Percentiles rank a stretch among this genome's conserved stretches.
Evolutionary conservation across 371 early-diverging fungal species (phyloP).

Genomic region (Rhizopus delemar): DNA sequence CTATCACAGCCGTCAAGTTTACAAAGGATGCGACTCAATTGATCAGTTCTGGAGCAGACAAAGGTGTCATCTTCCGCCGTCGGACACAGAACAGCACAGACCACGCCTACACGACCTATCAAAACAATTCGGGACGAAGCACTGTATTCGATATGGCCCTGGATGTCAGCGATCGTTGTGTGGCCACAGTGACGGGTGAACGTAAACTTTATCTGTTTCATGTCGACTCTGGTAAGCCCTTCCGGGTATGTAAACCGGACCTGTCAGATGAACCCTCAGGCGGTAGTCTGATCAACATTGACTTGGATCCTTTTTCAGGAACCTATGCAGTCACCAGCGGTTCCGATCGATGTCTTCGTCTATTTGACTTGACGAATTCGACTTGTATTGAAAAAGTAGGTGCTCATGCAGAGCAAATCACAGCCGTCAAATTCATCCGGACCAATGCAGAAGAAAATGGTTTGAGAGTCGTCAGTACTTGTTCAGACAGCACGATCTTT

Average conservation of each 20-base stretch:
- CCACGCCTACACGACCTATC: conserved; percentile 57
- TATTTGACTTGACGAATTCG: conserved; percentile 75
- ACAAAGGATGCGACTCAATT: conserved; percentile 62
- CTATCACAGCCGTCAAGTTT: conserved; percentile 78
- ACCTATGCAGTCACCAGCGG: conserved; percentile 71
- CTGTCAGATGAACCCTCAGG: conserved; percentile 58
- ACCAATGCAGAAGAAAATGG: conserved; percentile 29
- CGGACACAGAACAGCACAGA: conserved; percentile 23
- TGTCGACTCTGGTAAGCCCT: conserved; percentile 69
- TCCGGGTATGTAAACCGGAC: conserved; percentile 63
- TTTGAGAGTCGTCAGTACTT: conserved; percentile 68
- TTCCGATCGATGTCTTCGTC: conserved; percentile 72
- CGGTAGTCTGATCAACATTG: conserved; percentile 64
- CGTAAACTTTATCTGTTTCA: conserved; percentile 65
- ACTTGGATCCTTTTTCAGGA: conserved; percentile 73
- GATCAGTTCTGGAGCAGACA: conserved; percentile 85
- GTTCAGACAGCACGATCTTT: conserved; percentile 79
- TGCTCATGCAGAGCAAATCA: conserved; percentile 84
- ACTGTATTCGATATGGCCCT: conserved; percentile 76
- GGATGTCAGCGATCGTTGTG: conserved; percentile 59
- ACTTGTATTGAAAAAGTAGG: conserved; percentile 62
- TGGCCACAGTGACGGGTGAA: conserved; percentile 72
- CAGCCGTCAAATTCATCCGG: conserved; percentile 65
- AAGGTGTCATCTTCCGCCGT: conserved; percentile 77
- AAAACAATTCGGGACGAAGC: conserved; percentile 71